phyloP scores from a whole-genome alignment of 225 moss, liverwort and hornwort genomes.

The Antitrichia curtipendula region DNA sequence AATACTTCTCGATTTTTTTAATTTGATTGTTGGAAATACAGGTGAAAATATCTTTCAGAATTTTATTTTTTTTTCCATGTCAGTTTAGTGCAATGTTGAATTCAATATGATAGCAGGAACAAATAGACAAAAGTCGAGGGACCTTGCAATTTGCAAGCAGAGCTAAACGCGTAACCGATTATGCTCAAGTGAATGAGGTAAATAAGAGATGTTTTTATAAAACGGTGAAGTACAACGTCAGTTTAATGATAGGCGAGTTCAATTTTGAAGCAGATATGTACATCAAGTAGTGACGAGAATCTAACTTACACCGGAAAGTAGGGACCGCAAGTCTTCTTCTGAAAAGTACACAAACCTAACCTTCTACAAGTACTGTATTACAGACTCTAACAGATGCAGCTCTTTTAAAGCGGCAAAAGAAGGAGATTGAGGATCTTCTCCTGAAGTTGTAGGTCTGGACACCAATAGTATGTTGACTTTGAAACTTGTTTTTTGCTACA shows the following conservation, averaged over 20 bases:
- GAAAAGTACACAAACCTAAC: not conserved
- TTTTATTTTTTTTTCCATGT: not conserved
- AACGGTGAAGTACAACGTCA: not conserved
- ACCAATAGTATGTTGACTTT: not conserved
- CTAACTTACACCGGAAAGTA: not conserved
- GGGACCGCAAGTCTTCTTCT: not conserved
- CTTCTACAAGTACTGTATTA: not conserved
- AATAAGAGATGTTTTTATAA: not conserved
- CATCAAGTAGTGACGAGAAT: not conserved
- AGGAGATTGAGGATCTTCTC: slow-evolving; percentile 80
- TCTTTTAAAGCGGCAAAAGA: slow-evolving; percentile 80
- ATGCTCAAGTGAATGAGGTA: slow-evolving; percentile 96
- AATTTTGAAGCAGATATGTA: not conserved
- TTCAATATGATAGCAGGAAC: slow-evolving; percentile 42
- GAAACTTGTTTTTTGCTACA: not conserved
- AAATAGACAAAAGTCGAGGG: slow-evolving; percentile 92
- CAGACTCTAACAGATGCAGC: slow-evolving; percentile 87
- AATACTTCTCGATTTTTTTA: not conserved
- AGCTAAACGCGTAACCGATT: slow-evolving; percentile 87
- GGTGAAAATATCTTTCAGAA: not conserved
- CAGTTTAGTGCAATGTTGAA: not conserved
- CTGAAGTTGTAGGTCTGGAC: slow-evolving; percentile 59
- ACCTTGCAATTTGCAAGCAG: slow-evolving; percentile 94
- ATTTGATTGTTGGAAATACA: not conserved
- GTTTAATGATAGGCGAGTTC: not conserved